These are phyloP conservation scores for Diaporthe sp. DNA, from an alignment of 2,329 filamentous ascomycete genomes.

Conservation along the genomic window DNA sequence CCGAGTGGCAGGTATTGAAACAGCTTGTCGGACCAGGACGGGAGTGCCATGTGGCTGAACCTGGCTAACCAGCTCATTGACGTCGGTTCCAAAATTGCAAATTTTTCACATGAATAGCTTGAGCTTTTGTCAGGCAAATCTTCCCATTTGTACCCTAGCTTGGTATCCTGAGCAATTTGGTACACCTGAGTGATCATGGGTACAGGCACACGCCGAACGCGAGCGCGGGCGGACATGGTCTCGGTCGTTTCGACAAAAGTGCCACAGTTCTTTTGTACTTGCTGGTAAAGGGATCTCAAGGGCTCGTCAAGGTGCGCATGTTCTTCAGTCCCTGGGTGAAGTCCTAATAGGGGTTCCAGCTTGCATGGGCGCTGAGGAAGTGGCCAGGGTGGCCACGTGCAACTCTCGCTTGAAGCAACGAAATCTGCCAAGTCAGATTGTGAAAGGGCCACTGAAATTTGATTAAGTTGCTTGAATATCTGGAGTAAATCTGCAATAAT, in stretches of 20 bases:
- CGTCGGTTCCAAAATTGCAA: neutral
- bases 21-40: too few relatives aligned
- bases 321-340: neutral
- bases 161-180: neutral
- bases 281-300: neutral
- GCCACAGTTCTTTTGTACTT: neutral
- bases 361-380: neutral
- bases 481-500: neutral
- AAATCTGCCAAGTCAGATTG: neutral
- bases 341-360: neutral
- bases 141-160: neutral
- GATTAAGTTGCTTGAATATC: neutral
- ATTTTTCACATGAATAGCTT: neutral
- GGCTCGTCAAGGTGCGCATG: neutral
- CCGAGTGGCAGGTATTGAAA: too few relatives aligned
- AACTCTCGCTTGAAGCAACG: neutral
- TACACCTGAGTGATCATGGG: neutral
- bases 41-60: too few relatives aligned
- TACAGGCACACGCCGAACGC: neutral
- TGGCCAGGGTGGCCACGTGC: neutral
- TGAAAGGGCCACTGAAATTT: neutral
- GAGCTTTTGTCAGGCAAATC: neutral
- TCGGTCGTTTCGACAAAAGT: neutral
- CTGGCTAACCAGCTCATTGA: too few relatives aligned
- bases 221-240: neutral